Percentiles rank a stretch among this genome's conserved stretches.
Conservation (phyloP, 257 asterid genomes). For the Gynochthodes officinalis region DNA sequence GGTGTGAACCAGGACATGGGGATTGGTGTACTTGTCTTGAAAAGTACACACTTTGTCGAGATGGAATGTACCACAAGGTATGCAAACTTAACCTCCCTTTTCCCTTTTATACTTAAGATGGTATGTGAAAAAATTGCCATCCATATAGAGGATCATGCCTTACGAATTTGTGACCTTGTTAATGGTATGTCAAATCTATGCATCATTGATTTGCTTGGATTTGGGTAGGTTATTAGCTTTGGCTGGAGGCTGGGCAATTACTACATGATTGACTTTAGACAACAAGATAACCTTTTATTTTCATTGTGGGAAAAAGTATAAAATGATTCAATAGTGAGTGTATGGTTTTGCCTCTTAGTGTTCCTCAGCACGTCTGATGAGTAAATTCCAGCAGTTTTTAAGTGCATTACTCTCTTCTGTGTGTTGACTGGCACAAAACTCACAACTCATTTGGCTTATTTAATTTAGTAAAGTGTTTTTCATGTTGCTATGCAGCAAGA, state of each 20-base stretch:
- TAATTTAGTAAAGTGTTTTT: neutral
- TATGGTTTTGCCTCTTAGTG: neutral
- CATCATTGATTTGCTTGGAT: neutral
- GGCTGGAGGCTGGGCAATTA: neutral
- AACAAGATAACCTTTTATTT: neutral
- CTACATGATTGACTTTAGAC: neutral
- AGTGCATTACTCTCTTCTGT: neutral
- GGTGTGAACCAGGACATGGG: constrained; percentile 98
- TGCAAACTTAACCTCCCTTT: neutral
- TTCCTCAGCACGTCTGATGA: neutral
- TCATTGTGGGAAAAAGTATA: neutral
- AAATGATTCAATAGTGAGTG: neutral
- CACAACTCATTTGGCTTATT: constrained; percentile 4
- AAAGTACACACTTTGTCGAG: constrained; percentile 80
- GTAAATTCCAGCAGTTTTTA: neutral
- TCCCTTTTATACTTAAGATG: neutral
- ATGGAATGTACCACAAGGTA: constrained; percentile 95
- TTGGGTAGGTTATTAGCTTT: neutral
- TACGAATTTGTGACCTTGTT: neutral
- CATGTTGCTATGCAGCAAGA: constrained; percentile 64
- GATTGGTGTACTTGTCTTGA: constrained; percentile 98
- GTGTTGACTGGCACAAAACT: neutral
- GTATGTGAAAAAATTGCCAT: neutral
- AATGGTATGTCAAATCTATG: neutral
- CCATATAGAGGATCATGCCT: neutral